Conservation (phyloP, 352 stramenopile species). For the Thalassiosira mediterranea region DNA sequence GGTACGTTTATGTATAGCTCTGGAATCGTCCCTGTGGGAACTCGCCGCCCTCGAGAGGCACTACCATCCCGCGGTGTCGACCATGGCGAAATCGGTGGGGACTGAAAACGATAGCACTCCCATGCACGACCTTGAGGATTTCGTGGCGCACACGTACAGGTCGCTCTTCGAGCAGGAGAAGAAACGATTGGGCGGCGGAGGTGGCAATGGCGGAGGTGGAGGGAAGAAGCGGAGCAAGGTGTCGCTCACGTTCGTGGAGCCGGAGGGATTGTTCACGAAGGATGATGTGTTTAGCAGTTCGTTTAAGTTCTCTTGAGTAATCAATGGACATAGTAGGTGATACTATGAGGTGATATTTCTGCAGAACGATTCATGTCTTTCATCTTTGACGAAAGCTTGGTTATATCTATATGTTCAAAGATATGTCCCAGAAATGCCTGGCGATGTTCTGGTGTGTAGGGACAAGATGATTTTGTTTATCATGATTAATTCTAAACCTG, state of each 20-base stretch:
- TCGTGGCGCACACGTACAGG: constrained; percentile 75
- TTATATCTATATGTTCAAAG: no score
- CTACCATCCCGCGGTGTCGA: constrained; percentile 92
- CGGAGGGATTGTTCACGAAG: constrained; percentile 63
- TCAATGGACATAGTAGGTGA: no score
- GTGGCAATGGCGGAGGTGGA: not conserved
- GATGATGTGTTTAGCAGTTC: constrained; percentile 69
- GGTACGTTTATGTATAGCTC: no score
- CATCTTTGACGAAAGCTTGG: no score
- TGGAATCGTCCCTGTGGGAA: constrained; percentile 96
- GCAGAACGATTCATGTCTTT: no score
- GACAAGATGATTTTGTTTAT: no score
- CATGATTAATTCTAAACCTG: no score
- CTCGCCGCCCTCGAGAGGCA: constrained; percentile 92
- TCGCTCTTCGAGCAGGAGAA: constrained; percentile 82
- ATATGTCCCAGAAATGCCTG: no score
- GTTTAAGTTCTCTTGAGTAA: constrained; percentile 28
- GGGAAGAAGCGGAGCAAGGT: constrained; percentile 55
- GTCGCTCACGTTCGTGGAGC: constrained; percentile 71
- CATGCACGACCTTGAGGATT: constrained; percentile 78
- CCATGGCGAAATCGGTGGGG: constrained; percentile 91
- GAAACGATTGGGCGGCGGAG: constrained; percentile 44
- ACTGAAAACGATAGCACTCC: constrained; percentile 63
- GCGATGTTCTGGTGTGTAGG: no score
- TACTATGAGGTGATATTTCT: no score